phyloP scores from a whole-genome alignment of 805 yeast genomes.

The Schwanniomyces occidentalis region DNA sequence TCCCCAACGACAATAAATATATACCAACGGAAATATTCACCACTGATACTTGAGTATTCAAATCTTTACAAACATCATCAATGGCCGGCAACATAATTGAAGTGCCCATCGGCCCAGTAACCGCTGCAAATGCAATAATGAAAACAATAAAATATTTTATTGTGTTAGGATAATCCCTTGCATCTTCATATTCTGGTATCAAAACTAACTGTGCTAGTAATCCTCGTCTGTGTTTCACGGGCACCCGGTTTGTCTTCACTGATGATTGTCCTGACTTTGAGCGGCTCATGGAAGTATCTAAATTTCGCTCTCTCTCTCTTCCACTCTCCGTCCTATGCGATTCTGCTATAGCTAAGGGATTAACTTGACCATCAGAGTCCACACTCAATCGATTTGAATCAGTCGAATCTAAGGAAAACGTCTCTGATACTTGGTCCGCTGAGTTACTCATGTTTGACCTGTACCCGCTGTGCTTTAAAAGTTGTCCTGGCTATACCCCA shows the following conservation, averaged over 20 bases:
- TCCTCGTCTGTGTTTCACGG: slow-evolving; percentile 54
- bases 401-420: too few species aligned
- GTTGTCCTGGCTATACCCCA: too few species aligned
- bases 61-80: slow-evolving; percentile 52
- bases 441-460: too few species aligned
- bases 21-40: slow-evolving; percentile 82
- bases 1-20: slow-evolving; percentile 69
- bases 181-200: slow-evolving; percentile 72
- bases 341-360: too few species aligned
- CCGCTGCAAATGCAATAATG: slow-evolving; percentile 69
- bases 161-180: slow-evolving; percentile 56
- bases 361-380: too few species aligned
- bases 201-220: slow-evolving; percentile 50
- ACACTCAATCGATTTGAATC: too few species aligned
- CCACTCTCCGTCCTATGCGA: too few species aligned
- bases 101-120: slow-evolving; percentile 88
- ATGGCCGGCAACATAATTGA: slow-evolving; percentile 81
- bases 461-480: too few species aligned
- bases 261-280: slow-evolving; percentile 4
- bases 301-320: too few species aligned
- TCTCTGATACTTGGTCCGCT: too few species aligned
- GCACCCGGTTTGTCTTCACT: slow-evolving; percentile 14
- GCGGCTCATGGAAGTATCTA: too few species aligned
- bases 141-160: slow-evolving; percentile 58
- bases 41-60: slow-evolving; percentile 56